Conservation (phyloP, 116 monocot species). For the Zostera marina region DNA sequence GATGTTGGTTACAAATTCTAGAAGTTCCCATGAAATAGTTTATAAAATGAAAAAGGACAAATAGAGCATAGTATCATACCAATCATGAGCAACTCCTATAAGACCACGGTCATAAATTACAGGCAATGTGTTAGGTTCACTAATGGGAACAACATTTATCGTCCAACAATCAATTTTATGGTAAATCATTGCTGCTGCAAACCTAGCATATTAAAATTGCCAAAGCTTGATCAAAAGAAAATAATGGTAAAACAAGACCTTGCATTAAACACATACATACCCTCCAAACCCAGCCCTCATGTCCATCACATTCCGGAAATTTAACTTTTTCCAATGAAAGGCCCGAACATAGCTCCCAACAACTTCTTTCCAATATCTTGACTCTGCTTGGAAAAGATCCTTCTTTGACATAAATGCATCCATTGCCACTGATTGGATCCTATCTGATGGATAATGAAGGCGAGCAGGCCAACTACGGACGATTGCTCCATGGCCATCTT, state of each 20-base stretch:
- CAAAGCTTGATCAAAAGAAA: not conserved
- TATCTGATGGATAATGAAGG: constrained; percentile 46
- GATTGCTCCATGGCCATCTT: constrained; percentile 56
- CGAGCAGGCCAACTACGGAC: constrained; percentile 70
- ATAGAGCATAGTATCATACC: constrained; percentile 27
- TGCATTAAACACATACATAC: constrained; percentile 22
- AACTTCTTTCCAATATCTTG: constrained; percentile 53
- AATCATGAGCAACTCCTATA: constrained; percentile 80
- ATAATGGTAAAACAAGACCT: not conserved
- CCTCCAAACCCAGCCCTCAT: constrained; percentile 96
- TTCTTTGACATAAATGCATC: constrained; percentile 69
- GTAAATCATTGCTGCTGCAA: constrained; percentile 73
- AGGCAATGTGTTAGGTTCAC: constrained; percentile 78
- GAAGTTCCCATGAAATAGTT: not conserved
- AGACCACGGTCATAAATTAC: constrained; percentile 95
- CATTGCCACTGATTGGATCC: constrained; percentile 57
- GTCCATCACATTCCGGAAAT: constrained; percentile 75
- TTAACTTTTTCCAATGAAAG: constrained; percentile 45
- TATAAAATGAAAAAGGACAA: not conserved
- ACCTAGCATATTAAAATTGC: constrained; percentile 33
- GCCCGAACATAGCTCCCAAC: constrained; percentile 36
- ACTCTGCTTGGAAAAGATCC: constrained; percentile 62
- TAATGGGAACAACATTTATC: constrained; percentile 80
- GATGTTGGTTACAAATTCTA: not conserved
- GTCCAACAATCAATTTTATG: constrained; percentile 70